These are phyloP conservation scores for Pittosporum tobira DNA, from an alignment of 129 eudicot genomes.

Conservation along the genomic window DNA sequence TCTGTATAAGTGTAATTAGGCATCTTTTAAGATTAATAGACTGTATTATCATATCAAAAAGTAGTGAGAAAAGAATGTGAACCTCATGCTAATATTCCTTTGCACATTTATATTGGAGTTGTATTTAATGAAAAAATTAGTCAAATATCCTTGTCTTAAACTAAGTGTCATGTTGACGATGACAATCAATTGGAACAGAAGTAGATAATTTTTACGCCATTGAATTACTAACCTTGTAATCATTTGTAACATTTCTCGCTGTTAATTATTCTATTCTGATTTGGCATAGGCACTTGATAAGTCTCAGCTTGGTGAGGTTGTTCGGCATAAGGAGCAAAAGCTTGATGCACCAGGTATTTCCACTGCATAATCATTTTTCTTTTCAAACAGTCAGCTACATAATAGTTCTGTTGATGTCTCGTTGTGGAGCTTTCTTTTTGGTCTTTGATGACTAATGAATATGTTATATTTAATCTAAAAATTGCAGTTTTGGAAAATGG, in stretches of 20 bases:
- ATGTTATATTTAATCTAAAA: background rate
- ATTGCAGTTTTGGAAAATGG: conserved; percentile 76
- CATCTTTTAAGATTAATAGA: background rate
- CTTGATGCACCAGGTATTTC: conserved; percentile 74
- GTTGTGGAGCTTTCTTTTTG: background rate
- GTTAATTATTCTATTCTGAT: conserved; percentile 8
- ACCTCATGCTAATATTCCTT: background rate
- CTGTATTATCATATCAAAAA: too few species aligned
- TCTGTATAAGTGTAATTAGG: background rate
- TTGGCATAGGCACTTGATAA: conserved; percentile 74
- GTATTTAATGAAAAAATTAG: background rate
- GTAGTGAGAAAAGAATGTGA: background rate
- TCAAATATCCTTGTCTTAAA: background rate
- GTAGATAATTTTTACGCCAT: background rate
- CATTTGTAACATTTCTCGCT: background rate
- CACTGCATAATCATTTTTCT: background rate
- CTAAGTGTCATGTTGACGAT: background rate
- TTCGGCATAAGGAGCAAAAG: conserved; percentile 71
- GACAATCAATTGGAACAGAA: background rate
- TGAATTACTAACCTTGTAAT: background rate
- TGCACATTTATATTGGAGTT: background rate
- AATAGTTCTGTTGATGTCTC: background rate
- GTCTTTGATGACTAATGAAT: conserved; percentile 5
- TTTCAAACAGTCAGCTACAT: background rate
- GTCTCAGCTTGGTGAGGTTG: conserved; percentile 78